Conservation (phyloP, 2,329 filamentous ascomycete genomes). For the Fusarium kyushuense region DNA sequence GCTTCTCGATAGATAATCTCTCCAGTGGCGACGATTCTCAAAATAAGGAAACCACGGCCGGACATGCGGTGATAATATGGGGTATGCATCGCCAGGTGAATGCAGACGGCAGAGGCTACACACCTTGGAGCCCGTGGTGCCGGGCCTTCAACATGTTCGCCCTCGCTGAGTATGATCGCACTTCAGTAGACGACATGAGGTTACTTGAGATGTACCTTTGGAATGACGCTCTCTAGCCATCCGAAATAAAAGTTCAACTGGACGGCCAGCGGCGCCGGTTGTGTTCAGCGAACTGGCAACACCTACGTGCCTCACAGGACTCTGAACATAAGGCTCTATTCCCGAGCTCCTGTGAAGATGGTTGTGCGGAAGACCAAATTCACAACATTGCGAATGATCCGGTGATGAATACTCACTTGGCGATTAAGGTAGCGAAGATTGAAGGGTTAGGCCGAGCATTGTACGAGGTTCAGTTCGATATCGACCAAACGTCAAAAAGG, state of each 20-base stretch:
- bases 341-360: slow-evolving; percentile 8
- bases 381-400: slow-evolving; percentile 7
- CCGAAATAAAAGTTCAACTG: slow-evolving; percentile 31
- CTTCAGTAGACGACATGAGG: neutral
- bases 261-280: slow-evolving; percentile 27
- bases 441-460: slow-evolving; percentile 35
- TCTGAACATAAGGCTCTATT: slow-evolving; percentile 27
- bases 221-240: slow-evolving; percentile 8
- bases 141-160: slow-evolving; percentile 31
- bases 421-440: slow-evolving; percentile 7
- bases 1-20: slow-evolving; percentile 10
- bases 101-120: neutral
- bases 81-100: slow-evolving; percentile 27
- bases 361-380: slow-evolving; percentile 27
- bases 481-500: slow-evolving; percentile 1
- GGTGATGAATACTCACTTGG: slow-evolving; percentile 2
- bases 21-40: neutral
- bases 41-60: neutral
- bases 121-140: slow-evolving; percentile 36
- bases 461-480: slow-evolving; percentile 33
- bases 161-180: slow-evolving; percentile 20
- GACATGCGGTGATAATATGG: slow-evolving; percentile 36
- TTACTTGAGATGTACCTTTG: slow-evolving; percentile 13
- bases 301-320: neutral
- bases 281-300: neutral